Evolutionary conservation across 75 land plant genomes (phyloP).

Genomic region (Pinus albicaulis): DNA sequence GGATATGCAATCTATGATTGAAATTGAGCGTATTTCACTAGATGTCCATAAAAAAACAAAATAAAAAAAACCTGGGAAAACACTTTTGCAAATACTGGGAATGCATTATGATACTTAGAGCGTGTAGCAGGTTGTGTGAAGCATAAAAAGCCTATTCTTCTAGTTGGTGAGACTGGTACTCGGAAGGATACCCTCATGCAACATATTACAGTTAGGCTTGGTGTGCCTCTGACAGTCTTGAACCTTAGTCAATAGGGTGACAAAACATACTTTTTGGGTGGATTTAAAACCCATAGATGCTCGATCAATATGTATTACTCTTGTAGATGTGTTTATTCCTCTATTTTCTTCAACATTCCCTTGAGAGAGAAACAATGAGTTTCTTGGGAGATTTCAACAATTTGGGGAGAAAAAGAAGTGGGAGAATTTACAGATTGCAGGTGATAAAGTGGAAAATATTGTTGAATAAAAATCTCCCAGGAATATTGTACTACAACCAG

Average conservation of each 20-base stretch:
- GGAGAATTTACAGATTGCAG: conserved; percentile 32
- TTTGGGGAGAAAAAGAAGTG: conserved; percentile 35
- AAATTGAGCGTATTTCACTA: too few species aligned
- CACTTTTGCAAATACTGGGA: conserved; percentile 65
- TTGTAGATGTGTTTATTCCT: conserved; percentile 61
- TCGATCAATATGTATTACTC: conserved; percentile 58
- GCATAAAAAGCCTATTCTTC: conserved; percentile 86
- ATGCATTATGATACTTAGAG: conserved; percentile 68
- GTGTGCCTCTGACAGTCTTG: conserved; percentile 72
- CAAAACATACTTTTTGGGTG: conserved; percentile 84
- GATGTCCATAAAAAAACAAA: too few species aligned
- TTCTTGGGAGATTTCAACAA: conserved; percentile 38
- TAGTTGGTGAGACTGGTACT: conserved; percentile 99
- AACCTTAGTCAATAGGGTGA: conserved; percentile 97
- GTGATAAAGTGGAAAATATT: conserved; percentile 31
- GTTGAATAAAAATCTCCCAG: too few species aligned
- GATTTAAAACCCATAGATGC: conserved; percentile 92
- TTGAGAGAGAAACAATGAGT: conserved; percentile 45
- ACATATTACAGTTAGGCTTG: conserved; percentile 65
- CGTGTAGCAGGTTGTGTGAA: conserved; percentile 74
- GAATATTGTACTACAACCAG: too few species aligned
- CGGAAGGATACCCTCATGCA: conserved; percentile 98
- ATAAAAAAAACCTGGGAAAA: too few species aligned
- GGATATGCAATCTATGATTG: too few species aligned
- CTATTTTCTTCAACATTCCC: conserved; percentile 71